phyloP scores from a whole-genome alignment of 495 filamentous ascomycete species.

The Penicillium coprophilum region DNA sequence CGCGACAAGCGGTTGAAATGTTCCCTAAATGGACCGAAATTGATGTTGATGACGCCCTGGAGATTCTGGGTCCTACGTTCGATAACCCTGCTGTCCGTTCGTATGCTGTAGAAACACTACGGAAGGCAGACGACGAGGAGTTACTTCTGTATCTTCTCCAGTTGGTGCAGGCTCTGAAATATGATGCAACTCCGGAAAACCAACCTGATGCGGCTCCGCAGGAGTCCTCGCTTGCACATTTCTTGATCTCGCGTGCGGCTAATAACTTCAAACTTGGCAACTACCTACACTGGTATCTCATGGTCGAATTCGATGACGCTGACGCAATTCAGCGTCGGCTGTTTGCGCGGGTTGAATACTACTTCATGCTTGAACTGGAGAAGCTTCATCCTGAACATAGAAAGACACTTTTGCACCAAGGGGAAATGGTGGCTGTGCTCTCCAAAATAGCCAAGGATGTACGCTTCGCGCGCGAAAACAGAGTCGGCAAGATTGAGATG shows the following conservation, averaged over 20 bases:
- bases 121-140: conserved; percentile 92
- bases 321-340: conserved; percentile 74
- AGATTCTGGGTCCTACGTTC: conserved; percentile 88
- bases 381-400: conserved; percentile 60
- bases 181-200: conserved; percentile 68
- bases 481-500: conserved; percentile 74
- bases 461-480: conserved; percentile 73
- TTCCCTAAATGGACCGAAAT: conserved; percentile 95
- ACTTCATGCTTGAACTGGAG: conserved; percentile 87
- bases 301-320: conserved; percentile 91
- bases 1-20: conserved; percentile 83
- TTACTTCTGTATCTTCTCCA: conserved; percentile 90
- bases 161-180: conserved; percentile 94
- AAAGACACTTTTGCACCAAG: conserved; percentile 78
- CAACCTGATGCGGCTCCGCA: conserved; percentile 62
- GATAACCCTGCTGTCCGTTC: conserved; percentile 83
- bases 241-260: conserved; percentile 82
- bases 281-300: conserved; percentile 96
- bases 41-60: conserved; percentile 94
- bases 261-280: conserved; percentile 88
- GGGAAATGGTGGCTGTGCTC: conserved; percentile 82
- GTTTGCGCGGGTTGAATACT: conserved; percentile 87
- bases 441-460: conserved; percentile 89
- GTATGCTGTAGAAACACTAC: conserved; percentile 88
- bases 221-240: conserved; percentile 86